Evolutionary conservation across 2,329 filamentous ascomycete genomes (phyloP).

Genomic region (Gaeumannomyces sp.): DNA sequence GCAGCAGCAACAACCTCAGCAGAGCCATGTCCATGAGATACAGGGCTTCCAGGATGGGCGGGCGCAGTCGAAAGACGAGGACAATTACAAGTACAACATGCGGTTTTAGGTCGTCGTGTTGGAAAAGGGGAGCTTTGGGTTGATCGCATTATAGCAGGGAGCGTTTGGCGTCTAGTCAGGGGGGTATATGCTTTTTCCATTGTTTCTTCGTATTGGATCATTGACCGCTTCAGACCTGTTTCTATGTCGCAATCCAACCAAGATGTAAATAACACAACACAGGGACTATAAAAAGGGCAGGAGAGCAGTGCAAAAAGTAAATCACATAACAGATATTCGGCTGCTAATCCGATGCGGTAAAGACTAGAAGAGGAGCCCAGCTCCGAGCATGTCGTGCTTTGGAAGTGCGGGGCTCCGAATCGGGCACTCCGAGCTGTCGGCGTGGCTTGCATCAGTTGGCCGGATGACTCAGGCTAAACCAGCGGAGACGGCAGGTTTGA

Average conservation of each 20-base stretch:
- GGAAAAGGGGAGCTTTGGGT: background rate
- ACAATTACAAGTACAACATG: constrained; percentile 6
- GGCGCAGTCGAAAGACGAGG: background rate
- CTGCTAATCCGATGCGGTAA: no score
- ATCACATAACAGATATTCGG: no score
- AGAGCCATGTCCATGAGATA: background rate
- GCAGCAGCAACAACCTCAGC: background rate
- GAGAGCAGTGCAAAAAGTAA: no score
- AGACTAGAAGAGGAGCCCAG: no score
- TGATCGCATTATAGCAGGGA: background rate
- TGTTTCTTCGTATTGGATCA: no score
- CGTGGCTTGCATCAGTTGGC: background rate
- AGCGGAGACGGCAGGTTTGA: background rate
- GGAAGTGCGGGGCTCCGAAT: background rate
- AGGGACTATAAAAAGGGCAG: no score
- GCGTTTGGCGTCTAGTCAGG: background rate
- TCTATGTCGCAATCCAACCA: no score
- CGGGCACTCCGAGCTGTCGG: background rate
- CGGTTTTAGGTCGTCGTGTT: background rate
- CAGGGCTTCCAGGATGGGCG: constrained; percentile 1
- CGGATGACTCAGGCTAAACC: background rate
- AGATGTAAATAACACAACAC: no score
- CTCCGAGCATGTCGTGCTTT: background rate
- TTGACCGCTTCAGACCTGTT: no score
- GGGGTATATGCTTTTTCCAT: background rate